Evolutionary conservation across 768 basidiomycete species (phyloP).

Genomic region (Grammothele lineata): DNA sequence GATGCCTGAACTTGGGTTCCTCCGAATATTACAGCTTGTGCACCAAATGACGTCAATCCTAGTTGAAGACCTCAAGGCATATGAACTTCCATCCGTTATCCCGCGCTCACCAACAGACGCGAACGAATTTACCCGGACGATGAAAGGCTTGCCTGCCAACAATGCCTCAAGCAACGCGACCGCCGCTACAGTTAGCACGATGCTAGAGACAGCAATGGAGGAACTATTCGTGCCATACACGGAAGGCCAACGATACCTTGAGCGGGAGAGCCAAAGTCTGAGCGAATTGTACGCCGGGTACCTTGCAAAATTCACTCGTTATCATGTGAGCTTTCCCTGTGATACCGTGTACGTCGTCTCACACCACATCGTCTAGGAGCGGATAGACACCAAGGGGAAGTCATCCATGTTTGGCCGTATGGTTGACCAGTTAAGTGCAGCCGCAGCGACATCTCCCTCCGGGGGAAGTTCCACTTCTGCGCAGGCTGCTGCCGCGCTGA

Average conservation of each 20-base stretch:
- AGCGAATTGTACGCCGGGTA: conserved; percentile 73
- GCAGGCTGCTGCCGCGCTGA: conserved; percentile 82
- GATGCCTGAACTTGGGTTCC: conserved; percentile 84
- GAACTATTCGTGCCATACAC: conserved; percentile 94
- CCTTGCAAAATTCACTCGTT: conserved; percentile 74
- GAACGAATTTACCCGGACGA: conserved; percentile 54
- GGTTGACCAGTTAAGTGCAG: conserved; percentile 81
- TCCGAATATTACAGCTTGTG: conserved; percentile 85
- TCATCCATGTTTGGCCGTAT: conserved; percentile 85
- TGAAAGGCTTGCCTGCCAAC: conserved; percentile 39
- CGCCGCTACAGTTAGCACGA: conserved; percentile 61
- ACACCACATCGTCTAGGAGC: conserved; percentile 37
- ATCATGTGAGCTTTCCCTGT: conserved; percentile 61
- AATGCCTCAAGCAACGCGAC: conserved; percentile 42
- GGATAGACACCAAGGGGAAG: conserved; percentile 61
- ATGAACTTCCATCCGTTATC: conserved; percentile 72
- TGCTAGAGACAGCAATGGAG: conserved; percentile 96
- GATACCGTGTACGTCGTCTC: background rate
- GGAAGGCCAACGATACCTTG: conserved; percentile 88
- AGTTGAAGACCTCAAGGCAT: conserved; percentile 88
- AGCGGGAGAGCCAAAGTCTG: conserved; percentile 83
- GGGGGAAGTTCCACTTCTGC: conserved; percentile 67
- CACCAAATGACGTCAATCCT: conserved; percentile 74
- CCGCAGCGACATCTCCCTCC: conserved; percentile 58
- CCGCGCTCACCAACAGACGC: conserved; percentile 62